Evolutionary conservation across 208 protist species (phyloP).

Genomic region (Acanthamoeba royreba): DNA sequence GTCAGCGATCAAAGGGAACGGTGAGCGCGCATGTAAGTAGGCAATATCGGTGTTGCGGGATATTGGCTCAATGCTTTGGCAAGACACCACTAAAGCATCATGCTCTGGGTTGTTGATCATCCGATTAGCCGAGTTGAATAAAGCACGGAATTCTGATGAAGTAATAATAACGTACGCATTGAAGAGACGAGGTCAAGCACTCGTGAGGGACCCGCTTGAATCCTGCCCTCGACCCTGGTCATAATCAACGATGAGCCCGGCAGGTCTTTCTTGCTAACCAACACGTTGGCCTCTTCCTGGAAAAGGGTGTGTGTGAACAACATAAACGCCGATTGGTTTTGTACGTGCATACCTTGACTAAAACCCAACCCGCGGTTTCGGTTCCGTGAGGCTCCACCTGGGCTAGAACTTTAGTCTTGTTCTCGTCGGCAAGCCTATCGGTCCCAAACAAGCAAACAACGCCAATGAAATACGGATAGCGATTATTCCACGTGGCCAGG

Average conservation of each 20-base stretch:
- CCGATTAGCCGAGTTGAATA: not conserved
- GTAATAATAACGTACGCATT: not conserved
- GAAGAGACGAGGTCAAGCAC: not conserved
- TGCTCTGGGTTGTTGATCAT: not conserved
- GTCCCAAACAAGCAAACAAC: not conserved
- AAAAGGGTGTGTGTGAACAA: not conserved
- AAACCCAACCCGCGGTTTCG: conserved; percentile 13
- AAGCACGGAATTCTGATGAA: not conserved
- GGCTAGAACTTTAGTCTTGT: not conserved
- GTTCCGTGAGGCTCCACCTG: conserved; percentile 24
- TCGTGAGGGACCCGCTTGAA: not conserved
- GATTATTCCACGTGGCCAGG: not conserved
- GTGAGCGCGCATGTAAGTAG: not conserved
- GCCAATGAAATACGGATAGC: not conserved
- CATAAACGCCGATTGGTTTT: not conserved
- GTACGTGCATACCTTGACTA: not conserved
- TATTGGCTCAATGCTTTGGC: not conserved
- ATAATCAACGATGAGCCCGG: not conserved
- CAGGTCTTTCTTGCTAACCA: conserved; percentile 1
- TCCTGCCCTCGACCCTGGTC: not conserved
- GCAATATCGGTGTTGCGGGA: not conserved
- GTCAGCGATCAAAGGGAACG: not conserved
- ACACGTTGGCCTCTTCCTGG: not conserved
- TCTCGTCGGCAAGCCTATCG: not conserved
- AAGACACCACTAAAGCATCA: not conserved